phyloP scores from a whole-genome alignment of 139 green algal species.

The Picochlorum sp. region DNA sequence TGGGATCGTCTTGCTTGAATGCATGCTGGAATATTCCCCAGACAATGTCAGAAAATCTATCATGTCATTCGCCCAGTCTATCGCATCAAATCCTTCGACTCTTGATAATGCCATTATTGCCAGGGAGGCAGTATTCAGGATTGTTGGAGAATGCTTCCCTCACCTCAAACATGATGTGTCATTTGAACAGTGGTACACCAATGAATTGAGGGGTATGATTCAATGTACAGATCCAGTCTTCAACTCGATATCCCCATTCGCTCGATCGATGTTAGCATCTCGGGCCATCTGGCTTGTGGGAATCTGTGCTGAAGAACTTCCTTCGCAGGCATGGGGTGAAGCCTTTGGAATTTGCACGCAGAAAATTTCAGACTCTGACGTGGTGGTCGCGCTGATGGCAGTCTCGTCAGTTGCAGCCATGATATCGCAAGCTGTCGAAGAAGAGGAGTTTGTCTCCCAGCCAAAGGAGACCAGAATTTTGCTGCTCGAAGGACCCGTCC shows the following conservation, averaged over 20 bases:
- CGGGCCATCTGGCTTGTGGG: constrained; percentile 70
- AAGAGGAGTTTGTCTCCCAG: constrained; percentile 35
- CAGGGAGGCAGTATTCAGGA: constrained; percentile 56
- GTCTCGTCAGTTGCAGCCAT: constrained; percentile 45
- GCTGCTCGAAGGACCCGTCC: constrained; percentile 14
- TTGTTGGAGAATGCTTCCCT: constrained; percentile 63
- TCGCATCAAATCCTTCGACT: too few relatives aligned
- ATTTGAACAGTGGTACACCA: constrained; percentile 56
- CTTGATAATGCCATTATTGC: constrained; percentile 37
- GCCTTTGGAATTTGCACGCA: constrained; percentile 38
- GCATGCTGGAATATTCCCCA: constrained; percentile 58
- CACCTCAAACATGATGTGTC: constrained; percentile 49
- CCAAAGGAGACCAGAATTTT: constrained; percentile 8
- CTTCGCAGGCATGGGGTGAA: constrained; percentile 33
- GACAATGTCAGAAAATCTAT: constrained; percentile 40
- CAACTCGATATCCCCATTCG: constrained; percentile 12
- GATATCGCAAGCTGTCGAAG: constrained; percentile 47
- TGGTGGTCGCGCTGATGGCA: constrained; percentile 56
- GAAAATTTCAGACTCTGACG: constrained; percentile 41
- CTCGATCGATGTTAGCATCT: constrained; percentile 36
- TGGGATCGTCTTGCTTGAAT: constrained; percentile 62
- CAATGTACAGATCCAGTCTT: background rate
- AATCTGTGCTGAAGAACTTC: constrained; percentile 54
- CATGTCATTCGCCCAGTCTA: constrained; percentile 24
- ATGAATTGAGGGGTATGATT: constrained; percentile 49